phyloP scores from a whole-genome alignment of 164 flowering plant species.

The Echeveria elegans region DNA sequence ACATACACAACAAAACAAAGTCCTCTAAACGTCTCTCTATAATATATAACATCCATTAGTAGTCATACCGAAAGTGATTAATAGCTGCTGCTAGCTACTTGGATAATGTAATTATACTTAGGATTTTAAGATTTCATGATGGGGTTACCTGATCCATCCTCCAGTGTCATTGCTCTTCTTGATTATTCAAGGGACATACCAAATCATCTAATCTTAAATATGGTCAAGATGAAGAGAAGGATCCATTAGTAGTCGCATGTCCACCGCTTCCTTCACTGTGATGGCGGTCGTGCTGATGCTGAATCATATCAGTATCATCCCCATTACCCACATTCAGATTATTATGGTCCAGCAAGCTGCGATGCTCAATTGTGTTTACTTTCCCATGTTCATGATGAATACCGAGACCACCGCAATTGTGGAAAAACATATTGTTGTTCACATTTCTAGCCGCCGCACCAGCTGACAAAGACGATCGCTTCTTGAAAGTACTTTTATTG shows the following conservation, averaged over 20 bases:
- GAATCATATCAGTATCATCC: neutral
- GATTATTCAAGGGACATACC: neutral
- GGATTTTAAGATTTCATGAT: neutral
- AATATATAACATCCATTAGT: neutral
- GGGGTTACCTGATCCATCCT: neutral
- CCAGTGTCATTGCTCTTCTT: neutral
- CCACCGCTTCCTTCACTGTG: constrained; percentile 13
- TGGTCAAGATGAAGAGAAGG: constrained; percentile 39
- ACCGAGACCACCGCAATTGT: neutral
- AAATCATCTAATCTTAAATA: neutral
- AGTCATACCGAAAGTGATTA: neutral
- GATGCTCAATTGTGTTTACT: constrained; percentile 3
- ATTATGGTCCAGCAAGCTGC: neutral
- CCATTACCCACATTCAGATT: neutral
- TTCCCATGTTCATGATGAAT: neutral
- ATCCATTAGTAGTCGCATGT: constrained; percentile 28
- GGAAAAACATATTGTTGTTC: constrained; percentile 5
- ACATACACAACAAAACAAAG: neutral
- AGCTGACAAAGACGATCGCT: constrained; percentile 11
- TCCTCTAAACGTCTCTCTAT: neutral
- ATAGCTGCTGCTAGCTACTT: neutral
- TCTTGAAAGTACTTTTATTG: constrained; percentile 57
- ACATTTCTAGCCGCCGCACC: neutral
- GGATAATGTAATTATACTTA: neutral
- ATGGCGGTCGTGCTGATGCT: constrained; percentile 8